These are phyloP conservation scores for Yarrowia keelungensis DNA, from an alignment of 805 yeast genomes.

Conservation along the genomic window DNA sequence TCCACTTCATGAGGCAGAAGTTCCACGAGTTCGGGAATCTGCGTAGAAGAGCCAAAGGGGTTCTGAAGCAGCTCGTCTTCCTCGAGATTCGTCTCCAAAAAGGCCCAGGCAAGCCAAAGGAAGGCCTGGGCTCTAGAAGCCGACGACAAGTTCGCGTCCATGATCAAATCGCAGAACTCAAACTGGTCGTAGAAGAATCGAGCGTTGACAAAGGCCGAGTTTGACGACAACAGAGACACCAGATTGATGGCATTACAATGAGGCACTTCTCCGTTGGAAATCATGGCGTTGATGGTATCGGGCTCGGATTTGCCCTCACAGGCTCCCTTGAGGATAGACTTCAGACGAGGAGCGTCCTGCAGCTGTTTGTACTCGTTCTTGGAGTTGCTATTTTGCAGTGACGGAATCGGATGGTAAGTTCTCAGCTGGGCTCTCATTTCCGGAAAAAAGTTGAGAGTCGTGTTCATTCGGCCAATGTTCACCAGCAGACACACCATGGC, in stretches of 20 bases:
- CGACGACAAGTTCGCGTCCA: constrained; percentile 67
- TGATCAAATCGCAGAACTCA: constrained; percentile 76
- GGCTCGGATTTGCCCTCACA: constrained; percentile 70
- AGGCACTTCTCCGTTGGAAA: constrained; percentile 49
- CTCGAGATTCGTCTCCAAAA: constrained; percentile 73
- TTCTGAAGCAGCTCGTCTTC: constrained; percentile 59
- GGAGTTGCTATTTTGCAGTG: constrained; percentile 72
- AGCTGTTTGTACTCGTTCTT: constrained; percentile 70
- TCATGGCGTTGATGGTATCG: constrained; percentile 57
- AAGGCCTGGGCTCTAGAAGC: constrained; percentile 72
- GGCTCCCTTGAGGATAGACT: constrained; percentile 86
- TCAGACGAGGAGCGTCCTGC: constrained; percentile 94
- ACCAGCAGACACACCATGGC: constrained; percentile 85
- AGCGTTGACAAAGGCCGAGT: constrained; percentile 60
- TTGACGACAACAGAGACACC: constrained; percentile 74
- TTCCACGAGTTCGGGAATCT: constrained; percentile 52
- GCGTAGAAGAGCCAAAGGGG: constrained; percentile 63
- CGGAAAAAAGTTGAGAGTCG: constrained; percentile 90
- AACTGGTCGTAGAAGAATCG: constrained; percentile 51
- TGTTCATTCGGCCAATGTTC: constrained; percentile 91
- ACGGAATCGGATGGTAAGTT: constrained; percentile 92
- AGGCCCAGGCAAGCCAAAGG: constrained; percentile 83
- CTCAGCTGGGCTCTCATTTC: constrained; percentile 94
- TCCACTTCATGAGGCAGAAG: constrained; percentile 47
- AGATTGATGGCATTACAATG: constrained; percentile 75